Conservation (phyloP, 495 filamentous ascomycete genomes). For the Sordaria brevicollis region DNA sequence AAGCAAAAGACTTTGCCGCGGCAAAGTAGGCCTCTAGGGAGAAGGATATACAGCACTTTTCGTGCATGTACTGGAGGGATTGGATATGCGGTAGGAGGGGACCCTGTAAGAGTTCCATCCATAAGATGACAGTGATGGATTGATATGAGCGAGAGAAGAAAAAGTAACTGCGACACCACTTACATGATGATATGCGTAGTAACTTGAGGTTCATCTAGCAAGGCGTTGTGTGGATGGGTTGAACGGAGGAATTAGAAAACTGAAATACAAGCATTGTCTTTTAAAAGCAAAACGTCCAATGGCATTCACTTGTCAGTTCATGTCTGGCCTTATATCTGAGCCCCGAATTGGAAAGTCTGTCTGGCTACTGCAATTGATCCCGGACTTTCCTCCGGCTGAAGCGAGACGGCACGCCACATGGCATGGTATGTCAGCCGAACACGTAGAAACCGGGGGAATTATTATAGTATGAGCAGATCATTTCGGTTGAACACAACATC, state of each 20-base stretch:
- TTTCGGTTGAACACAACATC: neutral
- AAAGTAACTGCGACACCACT: neutral
- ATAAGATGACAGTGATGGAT: neutral
- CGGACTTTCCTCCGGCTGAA: neutral
- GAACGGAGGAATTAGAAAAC: neutral
- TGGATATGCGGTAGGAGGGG: neutral
- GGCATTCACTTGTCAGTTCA: neutral
- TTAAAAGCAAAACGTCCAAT: neutral
- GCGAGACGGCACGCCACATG: neutral
- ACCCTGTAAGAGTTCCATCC: neutral
- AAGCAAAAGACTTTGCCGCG: neutral
- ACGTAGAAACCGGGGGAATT: neutral
- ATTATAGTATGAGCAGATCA: neutral
- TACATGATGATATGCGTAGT: neutral
- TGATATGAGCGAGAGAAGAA: neutral
- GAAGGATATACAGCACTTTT: neutral
- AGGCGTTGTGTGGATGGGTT: neutral
- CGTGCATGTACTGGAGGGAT: neutral
- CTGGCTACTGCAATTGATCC: neutral
- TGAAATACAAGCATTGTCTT: neutral
- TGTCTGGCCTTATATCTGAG: neutral
- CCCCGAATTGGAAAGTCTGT: neutral
- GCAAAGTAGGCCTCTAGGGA: neutral
- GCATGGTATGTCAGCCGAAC: neutral
- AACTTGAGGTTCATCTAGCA: neutral